Evolutionary conservation across 441 rosid species (phyloP), one percentile per base, ranked within the genome.

Genomic region (Arabidopsis lyrata): DNA sequence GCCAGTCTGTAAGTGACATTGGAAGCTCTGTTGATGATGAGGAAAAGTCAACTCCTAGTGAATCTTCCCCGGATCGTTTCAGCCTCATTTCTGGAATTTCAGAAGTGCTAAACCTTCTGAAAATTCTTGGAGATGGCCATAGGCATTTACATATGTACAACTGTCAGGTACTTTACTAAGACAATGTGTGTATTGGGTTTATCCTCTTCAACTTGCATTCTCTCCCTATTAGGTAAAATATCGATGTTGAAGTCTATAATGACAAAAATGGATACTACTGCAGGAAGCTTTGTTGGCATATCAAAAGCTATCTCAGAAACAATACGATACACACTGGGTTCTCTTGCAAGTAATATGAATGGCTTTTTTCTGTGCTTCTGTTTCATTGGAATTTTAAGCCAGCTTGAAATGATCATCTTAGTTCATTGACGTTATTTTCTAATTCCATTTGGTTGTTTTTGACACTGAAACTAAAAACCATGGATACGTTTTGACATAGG

Each of bases 261-360:
- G 60, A 59, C 49, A 56, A 68, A 34, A 58, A 42, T 71, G 31
- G 66, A 31, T 57, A 69, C 70, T 49, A 57, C 67, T 72, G 60
- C 82, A 86, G 90, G 88, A 86, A 61, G 84, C 90, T 57, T 62
- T 84, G 72, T 70, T 78, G 76, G 77, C 56, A 50, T 84, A 68
- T 73, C 81, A 75, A 41, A 83, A 73, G 60, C 86, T 84, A 75
- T 73, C 90, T 52, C 78, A 70, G 68, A 83, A 80, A 80, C 88
- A 86, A 66, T 84, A 84, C 72, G 77, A 80, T 73, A 86, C 90
- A 38, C 81, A 78, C 52, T 86, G 88, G 90, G 85, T 84, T 68
- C 86, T 84, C 68, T 65, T 77, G 39, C 88, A 84, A 86, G 90
- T 85, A 68, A 18, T 22, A 38, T n/a, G 48, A 42, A 13, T 34